phyloP scores from a whole-genome alignment of 2,329 filamentous ascomycete genomes.

The Dactylellina parvicollis region DNA sequence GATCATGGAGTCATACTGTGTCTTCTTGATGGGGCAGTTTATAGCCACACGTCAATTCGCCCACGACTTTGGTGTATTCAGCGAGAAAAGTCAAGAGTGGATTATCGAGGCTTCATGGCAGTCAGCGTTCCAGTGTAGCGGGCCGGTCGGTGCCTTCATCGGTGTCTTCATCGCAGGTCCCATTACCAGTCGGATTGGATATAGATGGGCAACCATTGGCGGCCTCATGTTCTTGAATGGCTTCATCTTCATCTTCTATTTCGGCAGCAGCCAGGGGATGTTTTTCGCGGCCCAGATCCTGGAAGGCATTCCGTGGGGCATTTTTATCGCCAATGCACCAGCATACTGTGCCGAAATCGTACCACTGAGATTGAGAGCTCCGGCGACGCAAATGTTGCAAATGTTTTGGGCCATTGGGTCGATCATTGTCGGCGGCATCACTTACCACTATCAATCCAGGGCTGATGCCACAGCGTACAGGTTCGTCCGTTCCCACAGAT shows the following conservation, averaged over 20 bases:
- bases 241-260: constrained; percentile 58
- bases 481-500: constrained; percentile 60
- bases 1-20: constrained; percentile 65
- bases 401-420: constrained; percentile 72
- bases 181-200: constrained; percentile 48
- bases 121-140: constrained; percentile 68
- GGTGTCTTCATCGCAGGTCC: constrained; percentile 51
- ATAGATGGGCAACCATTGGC: constrained; percentile 51
- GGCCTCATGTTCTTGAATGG: constrained; percentile 55
- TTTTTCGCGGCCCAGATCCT: constrained; percentile 58
- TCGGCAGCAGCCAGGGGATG: constrained; percentile 59
- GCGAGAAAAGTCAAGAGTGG: constrained; percentile 64
- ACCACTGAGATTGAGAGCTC: constrained; percentile 68
- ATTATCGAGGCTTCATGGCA: constrained; percentile 72
- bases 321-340: constrained; percentile 61
- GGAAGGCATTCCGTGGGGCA: constrained; percentile 59
- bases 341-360: constrained; percentile 76
- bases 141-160: constrained; percentile 51
- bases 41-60: constrained; percentile 69
- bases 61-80: constrained; percentile 67
- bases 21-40: constrained; percentile 60
- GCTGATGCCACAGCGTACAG: constrained; percentile 74
- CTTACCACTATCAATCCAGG: constrained; percentile 73
- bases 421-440: constrained; percentile 76
- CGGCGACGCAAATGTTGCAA: constrained; percentile 70